Conservation (phyloP, 179 eudicot species). For the Kewa caespitosa region DNA sequence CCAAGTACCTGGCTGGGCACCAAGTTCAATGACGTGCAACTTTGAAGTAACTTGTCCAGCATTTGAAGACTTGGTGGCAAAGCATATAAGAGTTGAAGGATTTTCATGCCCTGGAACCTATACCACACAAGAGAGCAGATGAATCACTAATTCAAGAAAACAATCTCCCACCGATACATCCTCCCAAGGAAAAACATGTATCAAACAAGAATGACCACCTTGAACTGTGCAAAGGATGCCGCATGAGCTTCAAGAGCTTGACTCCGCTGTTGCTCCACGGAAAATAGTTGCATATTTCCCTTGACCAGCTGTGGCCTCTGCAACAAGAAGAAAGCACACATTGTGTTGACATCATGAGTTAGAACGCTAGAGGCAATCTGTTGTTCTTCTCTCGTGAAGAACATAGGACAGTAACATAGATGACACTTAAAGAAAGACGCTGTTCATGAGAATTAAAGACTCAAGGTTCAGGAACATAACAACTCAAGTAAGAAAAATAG, state of each 20-base stretch:
- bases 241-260: constrained; percentile 99
- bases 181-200: background rate
- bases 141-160: background rate
- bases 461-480: background rate
- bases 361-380: background rate
- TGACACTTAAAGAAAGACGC: background rate
- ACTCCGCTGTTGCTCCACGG: constrained; percentile 97
- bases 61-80: constrained; percentile 85
- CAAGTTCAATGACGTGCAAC: constrained; percentile 91
- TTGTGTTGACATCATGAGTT: background rate
- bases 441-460: background rate
- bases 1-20: constrained; percentile 81
- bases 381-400: background rate
- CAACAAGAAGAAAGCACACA: background rate
- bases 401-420: background rate
- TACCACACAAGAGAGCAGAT: background rate
- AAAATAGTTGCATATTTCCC: constrained; percentile 92
- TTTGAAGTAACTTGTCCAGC: constrained; percentile 86
- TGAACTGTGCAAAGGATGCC: constrained; percentile 81
- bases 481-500: background rate
- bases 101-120: constrained; percentile 89
- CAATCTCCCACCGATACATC: background rate
- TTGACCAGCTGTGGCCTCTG: constrained; percentile 91
- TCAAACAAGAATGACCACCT: constrained; percentile 38
- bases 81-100: constrained; percentile 71